Evolutionary conservation across 805 yeast species (phyloP), one percentile per base, ranked within the genome.

Genomic region (Yarrowia alimentaria): DNA sequence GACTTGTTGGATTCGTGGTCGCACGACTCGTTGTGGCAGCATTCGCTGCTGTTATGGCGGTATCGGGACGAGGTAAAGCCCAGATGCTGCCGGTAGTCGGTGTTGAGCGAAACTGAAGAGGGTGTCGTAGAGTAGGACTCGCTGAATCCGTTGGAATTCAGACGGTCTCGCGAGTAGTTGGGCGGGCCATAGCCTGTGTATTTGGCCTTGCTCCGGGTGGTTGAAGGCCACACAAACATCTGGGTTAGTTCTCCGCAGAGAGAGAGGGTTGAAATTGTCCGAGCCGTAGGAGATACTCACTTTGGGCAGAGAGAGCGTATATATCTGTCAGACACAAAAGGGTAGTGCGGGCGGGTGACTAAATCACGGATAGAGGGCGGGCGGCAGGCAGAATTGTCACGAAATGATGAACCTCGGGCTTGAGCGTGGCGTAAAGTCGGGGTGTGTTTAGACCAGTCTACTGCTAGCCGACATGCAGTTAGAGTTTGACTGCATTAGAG

Each of bases 141-240:
- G 14, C 30, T 16, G 25, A 37, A 37, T 21, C 30, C 30, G 30
- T 37, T 37, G n/a, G 43, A 37, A 18, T 37, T 37, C 30, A 37
- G 43, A 11, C 43, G 12, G 20, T 37, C 43, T 11, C 43, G 30
- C 11, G 43, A 37, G 43, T 37, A 37, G 43, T 37, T 37, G 16
- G 43, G 43, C 11, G 43, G 43, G 43, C 43, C 43, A 18, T 37
- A 37, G 13, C 43, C 43, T 21, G 32, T 28, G 33, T 40, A 40
- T 25, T 40, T 40, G n/a, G 47, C 32, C 47, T 40, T 40, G 25
- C 28, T 40, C 22, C 47, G 47, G 19, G 47, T 40, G 24, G 47
- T 26, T 11, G 47, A 40, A 21, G 47, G 33, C 47, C 47, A 40
- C 11, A 40, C 47, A 40, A 40, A 40, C 47, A 40, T n/a, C 47